Base-by-base conservation (phyloP, 306 rosid species). In the Dryas drummondii region DNA sequence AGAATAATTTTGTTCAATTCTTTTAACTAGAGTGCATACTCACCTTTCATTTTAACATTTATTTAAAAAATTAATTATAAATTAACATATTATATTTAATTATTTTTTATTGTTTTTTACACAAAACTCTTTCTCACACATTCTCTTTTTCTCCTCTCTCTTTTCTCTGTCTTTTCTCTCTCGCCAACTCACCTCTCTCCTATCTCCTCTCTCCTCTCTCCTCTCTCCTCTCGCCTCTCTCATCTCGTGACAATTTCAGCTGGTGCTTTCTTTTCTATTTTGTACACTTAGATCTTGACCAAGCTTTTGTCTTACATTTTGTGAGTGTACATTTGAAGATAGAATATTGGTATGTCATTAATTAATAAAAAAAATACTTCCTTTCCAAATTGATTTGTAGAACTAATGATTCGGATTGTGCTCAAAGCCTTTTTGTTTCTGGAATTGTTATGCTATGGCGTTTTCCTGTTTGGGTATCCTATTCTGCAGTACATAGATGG, bases 241-340 rank as follows among this genome's bases (percentile, higher is more conserved):
- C n/a, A n/a, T n/a, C n/a, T n/a, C 2, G 88, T 94, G 14, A 94
- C 98, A 71, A 94, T 94, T 65, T 97, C 97, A 0, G 97, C 88
- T 72, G 98, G 98, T 63, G 94, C 94, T 71, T 27, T 40, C 70
- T 80, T 90, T 53, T 85, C 93, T 2, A 93, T 94, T 48, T 3
- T 91, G 65, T 94, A 91, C 85, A 94, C 98, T 3, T 94, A 91
- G 94, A 85, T 94, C 85, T 86, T 94, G 61, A 91, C 92, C 71
- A 94, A 86, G 91, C 46, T 94, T 73, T 79, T 94, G 80, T 76
- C 96, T 45, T 62, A 68, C 60, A 40, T 91, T 87, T 87, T 91
- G 68, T 93, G 91, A 93, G 84, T 60, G 45, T 19, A 70, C 71
- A 51, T 53, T 16, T 54, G 59, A 81, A 59, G 69, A 75, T 81